These are phyloP conservation scores for Hanseniaspora jakobsenii DNA, from an alignment of 805 yeast genomes.

Conservation along the genomic window DNA sequence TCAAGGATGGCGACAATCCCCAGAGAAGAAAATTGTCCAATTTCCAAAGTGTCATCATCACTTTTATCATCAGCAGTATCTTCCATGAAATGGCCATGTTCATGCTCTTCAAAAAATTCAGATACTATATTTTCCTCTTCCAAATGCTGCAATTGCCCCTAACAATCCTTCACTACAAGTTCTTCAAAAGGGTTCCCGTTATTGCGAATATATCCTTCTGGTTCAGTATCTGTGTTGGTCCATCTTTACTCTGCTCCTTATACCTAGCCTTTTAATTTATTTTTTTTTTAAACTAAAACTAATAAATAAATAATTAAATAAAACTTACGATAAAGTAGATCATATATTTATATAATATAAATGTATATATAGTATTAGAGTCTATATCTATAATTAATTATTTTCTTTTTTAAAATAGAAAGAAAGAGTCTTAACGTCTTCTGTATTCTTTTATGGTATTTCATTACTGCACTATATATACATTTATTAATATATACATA, in stretches of 20 bases:
- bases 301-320: too few relatives aligned
- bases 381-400: too few relatives aligned
- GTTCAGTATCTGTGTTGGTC: conserved; percentile 84
- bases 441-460: too few relatives aligned
- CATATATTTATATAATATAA: too few relatives aligned
- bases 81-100: conserved; percentile 91
- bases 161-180: conserved; percentile 47
- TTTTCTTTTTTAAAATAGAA: too few relatives aligned
- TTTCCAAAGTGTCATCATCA: conserved; percentile 56
- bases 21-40: conserved; percentile 48
- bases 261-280: conserved; percentile 65
- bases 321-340: too few relatives aligned
- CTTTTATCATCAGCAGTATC: conserved; percentile 66
- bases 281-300: too few relatives aligned
- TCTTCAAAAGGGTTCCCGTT: conserved; percentile 42
- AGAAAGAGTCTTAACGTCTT: too few relatives aligned
- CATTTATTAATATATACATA: neutral
- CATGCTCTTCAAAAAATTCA: conserved; percentile 61
- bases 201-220: conserved; percentile 79
- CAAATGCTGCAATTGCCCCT: conserved; percentile 87
- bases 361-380: too few relatives aligned
- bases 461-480: too few relatives aligned
- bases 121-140: conserved; percentile 67
- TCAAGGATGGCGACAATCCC: conserved; percentile 7
- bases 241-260: conserved; percentile 73